Percentiles rank a stretch among this genome's conserved stretches.
Evolutionary conservation across 2,329 filamentous ascomycete genomes (phyloP).

Genomic region (Didymellaceae sp.): DNA sequence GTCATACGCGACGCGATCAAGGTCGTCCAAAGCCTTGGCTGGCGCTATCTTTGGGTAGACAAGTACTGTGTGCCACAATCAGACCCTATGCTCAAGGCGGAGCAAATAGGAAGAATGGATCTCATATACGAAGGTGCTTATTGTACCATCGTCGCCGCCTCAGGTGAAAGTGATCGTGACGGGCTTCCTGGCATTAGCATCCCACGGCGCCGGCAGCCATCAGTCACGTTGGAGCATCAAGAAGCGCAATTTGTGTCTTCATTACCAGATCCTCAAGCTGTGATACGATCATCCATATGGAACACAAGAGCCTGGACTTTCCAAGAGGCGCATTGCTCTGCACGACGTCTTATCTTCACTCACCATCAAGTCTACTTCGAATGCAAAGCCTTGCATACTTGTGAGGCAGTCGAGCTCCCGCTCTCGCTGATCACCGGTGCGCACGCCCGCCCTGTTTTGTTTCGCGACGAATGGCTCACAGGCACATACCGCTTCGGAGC

Average conservation of each 20-base stretch:
- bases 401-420: slow-evolving; percentile 15
- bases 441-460: slow-evolving; percentile 8
- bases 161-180: slow-evolving; percentile 2
- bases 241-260: slow-evolving; percentile 10
- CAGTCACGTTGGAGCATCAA: not conserved
- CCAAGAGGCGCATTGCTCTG: slow-evolving; percentile 20
- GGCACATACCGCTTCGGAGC: slow-evolving; percentile 10
- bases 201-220: not conserved
- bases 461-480: slow-evolving; percentile 8
- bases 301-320: slow-evolving; percentile 23
- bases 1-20: not conserved
- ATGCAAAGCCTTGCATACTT: slow-evolving; percentile 19
- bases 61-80: slow-evolving; percentile 16
- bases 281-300: slow-evolving; percentile 15
- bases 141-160: slow-evolving; percentile 15
- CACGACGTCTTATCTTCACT: slow-evolving; percentile 21
- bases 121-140: slow-evolving; percentile 14
- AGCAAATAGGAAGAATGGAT: slow-evolving; percentile 8
- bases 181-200: slow-evolving; percentile 14
- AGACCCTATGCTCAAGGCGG: slow-evolving; percentile 8
- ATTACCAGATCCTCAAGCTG: slow-evolving; percentile 9
- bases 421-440: slow-evolving; percentile 2
- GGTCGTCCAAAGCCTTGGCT: not conserved
- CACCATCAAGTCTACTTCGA: slow-evolving; percentile 21
- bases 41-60: slow-evolving; percentile 20